These are phyloP conservation scores for sorghum (Sorghum bicolor) DNA, from an alignment of 176 grass and related monocot genomes.

Conservation along the genomic window DNA sequence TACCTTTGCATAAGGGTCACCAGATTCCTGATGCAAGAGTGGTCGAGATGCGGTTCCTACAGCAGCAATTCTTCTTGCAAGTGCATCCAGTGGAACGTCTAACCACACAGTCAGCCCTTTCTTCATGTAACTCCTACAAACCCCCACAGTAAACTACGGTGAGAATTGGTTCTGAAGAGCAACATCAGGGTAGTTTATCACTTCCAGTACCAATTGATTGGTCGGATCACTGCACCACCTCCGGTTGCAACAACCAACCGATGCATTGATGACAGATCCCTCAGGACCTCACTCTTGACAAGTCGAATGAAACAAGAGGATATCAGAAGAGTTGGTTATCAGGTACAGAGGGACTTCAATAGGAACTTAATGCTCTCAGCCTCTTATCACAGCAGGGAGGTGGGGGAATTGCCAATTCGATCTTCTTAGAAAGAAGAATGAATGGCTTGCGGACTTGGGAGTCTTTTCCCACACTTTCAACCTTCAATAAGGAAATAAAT, in stretches of 20 bases:
- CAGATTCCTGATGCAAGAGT: slow-evolving; percentile 82
- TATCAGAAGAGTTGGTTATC: slow-evolving; percentile 35
- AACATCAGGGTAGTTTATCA: slow-evolving; percentile 32
- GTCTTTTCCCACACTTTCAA: background rate
- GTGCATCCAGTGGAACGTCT: slow-evolving; percentile 86
- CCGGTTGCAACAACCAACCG: slow-evolving; percentile 92
- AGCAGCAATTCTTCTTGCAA: slow-evolving; percentile 75
- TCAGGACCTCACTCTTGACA: slow-evolving; percentile 78
- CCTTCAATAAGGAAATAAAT: background rate
- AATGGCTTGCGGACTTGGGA: background rate
- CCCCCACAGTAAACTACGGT: background rate
- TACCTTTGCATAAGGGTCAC: slow-evolving; percentile 84
- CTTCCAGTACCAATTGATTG: slow-evolving; percentile 81
- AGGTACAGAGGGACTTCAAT: slow-evolving; percentile 13
- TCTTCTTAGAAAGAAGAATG: background rate
- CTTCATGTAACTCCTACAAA: slow-evolving; percentile 86
- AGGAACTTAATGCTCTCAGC: background rate
- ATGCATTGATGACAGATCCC: slow-evolving; percentile 83
- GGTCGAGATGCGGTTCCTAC: slow-evolving; percentile 80
- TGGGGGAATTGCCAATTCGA: slow-evolving; percentile 7
- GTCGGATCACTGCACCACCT: slow-evolving; percentile 86
- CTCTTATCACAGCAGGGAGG: background rate
- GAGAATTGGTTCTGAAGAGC: slow-evolving; percentile 27
- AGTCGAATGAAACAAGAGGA: slow-evolving; percentile 42
- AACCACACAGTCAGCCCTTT: slow-evolving; percentile 79